Evolutionary conservation across 306 rosid genomes (phyloP).

Genomic region (Lathyrus oleraceus): DNA sequence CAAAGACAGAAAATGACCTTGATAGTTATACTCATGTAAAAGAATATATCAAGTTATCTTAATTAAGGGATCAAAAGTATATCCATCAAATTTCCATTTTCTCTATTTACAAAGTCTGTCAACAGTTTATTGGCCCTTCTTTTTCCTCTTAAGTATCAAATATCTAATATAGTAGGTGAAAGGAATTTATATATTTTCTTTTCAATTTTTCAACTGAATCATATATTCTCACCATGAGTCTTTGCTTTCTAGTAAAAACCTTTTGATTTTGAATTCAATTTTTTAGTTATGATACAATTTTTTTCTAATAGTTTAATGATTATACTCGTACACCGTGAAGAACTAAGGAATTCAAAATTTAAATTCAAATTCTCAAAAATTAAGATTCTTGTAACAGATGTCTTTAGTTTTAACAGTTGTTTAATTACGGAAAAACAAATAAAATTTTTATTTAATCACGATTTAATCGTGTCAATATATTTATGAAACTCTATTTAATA

Average conservation of each 20-base stretch:
- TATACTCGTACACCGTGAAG: no score
- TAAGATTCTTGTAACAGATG: no score
- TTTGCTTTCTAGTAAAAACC: not conserved
- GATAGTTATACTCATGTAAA: constrained; percentile 4
- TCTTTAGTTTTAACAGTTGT: no score
- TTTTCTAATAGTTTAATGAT: no score
- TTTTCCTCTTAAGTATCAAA: not conserved
- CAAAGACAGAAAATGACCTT: constrained; percentile 32
- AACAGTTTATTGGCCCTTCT: not conserved
- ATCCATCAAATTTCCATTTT: constrained; percentile 8
- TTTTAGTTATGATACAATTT: not conserved
- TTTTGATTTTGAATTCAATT: not conserved
- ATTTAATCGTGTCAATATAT: no score
- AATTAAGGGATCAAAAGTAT: constrained; percentile 4
- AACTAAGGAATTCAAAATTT: no score
- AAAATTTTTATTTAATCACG: no score
- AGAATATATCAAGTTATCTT: constrained; percentile 5
- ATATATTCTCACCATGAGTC: not conserved
- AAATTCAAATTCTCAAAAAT: no score
- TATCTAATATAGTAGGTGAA: not conserved
- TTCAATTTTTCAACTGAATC: not conserved
- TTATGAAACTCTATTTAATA: no score
- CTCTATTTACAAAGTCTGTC: not conserved
- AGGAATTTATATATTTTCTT: not conserved
- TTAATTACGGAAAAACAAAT: no score